Evolutionary conservation across 129 eudicot genomes (phyloP).

Genomic region (Artemisia argyi): DNA sequence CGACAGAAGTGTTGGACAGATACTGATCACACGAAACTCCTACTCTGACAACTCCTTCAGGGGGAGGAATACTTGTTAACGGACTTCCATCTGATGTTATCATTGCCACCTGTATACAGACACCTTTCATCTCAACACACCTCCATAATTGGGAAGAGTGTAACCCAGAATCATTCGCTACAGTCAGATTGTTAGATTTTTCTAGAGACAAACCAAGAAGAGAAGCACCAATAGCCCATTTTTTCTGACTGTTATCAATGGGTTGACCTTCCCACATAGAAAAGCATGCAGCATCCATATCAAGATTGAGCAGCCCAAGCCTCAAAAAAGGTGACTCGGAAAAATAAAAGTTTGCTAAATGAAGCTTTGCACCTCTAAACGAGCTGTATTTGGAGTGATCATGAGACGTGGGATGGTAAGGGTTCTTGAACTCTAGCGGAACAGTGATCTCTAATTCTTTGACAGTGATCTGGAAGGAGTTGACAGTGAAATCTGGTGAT

Average conservation of each 20-base stretch:
- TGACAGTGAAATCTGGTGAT: conserved; percentile 60
- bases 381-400: conserved; percentile 23
- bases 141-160: conserved; percentile 48
- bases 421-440: conserved; percentile 47
- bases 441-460: conserved; percentile 63
- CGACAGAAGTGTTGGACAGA: conserved; percentile 78
- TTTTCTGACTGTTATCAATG: conserved; percentile 78
- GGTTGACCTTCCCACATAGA: conserved; percentile 89
- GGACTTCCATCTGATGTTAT: conserved; percentile 87
- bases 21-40: conserved; percentile 70
- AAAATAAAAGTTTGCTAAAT: conserved; percentile 53
- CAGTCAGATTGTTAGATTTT: conserved; percentile 30
- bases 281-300: conserved; percentile 92
- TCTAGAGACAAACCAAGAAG: conserved; percentile 59
- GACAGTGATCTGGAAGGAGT: conserved; percentile 52
- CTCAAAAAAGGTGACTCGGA: conserved; percentile 64
- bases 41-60: conserved; percentile 80
- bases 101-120: conserved; percentile 81
- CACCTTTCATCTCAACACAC: conserved; percentile 71
- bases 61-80: conserved; percentile 63
- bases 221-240: conserved; percentile 69
- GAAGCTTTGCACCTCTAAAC: conserved; percentile 73
- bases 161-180: conserved; percentile 31
- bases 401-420: not conserved
- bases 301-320: conserved; percentile 68